A percentile compares a stretch with the other conserved stretches of the same genome.
Conservation (phyloP, 1,139 yeast species). For the Kodamaea fungicola region DNA sequence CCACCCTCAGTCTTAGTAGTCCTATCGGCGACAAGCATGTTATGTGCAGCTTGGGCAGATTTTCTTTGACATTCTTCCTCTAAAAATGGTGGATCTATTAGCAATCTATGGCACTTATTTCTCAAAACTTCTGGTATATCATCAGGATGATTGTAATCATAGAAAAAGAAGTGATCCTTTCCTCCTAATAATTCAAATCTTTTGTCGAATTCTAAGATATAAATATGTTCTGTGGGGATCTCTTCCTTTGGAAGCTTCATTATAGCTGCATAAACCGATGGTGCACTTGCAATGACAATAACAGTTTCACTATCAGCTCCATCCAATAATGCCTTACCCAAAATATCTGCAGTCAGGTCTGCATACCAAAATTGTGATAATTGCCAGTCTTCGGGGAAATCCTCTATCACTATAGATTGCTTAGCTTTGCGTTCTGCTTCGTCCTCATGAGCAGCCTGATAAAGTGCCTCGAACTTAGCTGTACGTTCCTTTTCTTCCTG, state of each 20-base stretch:
- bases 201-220: conserved; percentile 72
- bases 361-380: conserved; percentile 88
- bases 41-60: conserved; percentile 66
- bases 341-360: conserved; percentile 63
- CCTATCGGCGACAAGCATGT: conserved; percentile 46
- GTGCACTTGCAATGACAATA: conserved; percentile 80
- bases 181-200: conserved; percentile 76
- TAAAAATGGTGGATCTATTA: conserved; percentile 87
- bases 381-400: conserved; percentile 90
- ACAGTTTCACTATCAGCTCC: conserved; percentile 73
- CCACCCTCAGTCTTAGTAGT: conserved; percentile 36
- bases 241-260: conserved; percentile 47
- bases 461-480: conserved; percentile 57
- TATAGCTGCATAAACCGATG: conserved; percentile 87
- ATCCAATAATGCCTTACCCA: conserved; percentile 68
- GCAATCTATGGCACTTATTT: conserved; percentile 66
- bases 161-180: conserved; percentile 58
- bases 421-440: conserved; percentile 44
- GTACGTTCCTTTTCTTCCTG: conserved; percentile 61
- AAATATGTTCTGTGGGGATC: conserved; percentile 65
- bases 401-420: conserved; percentile 44
- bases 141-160: conserved; percentile 72
- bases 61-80: conserved; percentile 78
- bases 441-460: conserved; percentile 40
- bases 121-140: conserved; percentile 55